These are phyloP conservation scores for Plasmopara halstedii DNA, from an alignment of 352 stramenopile species.

Conservation along the genomic window DNA sequence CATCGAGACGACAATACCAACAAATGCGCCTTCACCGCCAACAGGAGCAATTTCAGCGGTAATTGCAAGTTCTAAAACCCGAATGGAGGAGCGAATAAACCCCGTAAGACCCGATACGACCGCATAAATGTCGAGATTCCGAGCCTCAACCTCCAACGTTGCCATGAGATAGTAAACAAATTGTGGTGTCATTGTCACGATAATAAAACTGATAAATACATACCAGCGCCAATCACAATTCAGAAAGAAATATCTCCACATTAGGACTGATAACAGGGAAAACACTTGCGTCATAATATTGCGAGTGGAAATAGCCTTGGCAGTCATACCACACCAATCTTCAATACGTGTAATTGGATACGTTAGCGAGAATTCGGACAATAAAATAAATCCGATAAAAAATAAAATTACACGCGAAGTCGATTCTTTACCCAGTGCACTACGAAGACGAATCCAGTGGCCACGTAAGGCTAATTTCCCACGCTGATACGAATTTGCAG, in stretches of 20 bases:
- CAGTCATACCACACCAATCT: constrained; percentile 32
- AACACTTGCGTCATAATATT: constrained; percentile 27
- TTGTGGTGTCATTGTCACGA: constrained; percentile 25
- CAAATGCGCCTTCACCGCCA: constrained; percentile 31
- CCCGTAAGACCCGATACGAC: constrained; percentile 28
- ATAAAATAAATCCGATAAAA: constrained; percentile 38
- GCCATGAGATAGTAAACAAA: constrained; percentile 24
- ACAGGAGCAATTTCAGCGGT: constrained; percentile 35
- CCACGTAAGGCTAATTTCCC: constrained; percentile 16
- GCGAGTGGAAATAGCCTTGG: constrained; percentile 18
- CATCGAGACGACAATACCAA: constrained; percentile 38
- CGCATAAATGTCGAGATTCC: constrained; percentile 25
- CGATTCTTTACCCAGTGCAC: constrained; percentile 24
- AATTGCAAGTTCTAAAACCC: constrained; percentile 34
- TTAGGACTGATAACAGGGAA: constrained; percentile 18
- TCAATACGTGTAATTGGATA: constrained; percentile 32
- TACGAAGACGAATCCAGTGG: constrained; percentile 32
- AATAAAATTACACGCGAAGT: constrained; percentile 32
- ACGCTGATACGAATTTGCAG: constrained; percentile 14
- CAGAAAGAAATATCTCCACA: constrained; percentile 26
- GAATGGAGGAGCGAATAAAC: constrained; percentile 25
- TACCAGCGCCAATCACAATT: constrained; percentile 33
- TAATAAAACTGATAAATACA: constrained; percentile 22
- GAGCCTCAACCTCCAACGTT: constrained; percentile 13
- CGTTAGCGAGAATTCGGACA: constrained; percentile 38